A percentile compares a stretch with the other conserved stretches of the same genome.
Evolutionary conservation across 192 early-diverging fungal genomes (phyloP).

Genomic region (Backusella westeae): DNA sequence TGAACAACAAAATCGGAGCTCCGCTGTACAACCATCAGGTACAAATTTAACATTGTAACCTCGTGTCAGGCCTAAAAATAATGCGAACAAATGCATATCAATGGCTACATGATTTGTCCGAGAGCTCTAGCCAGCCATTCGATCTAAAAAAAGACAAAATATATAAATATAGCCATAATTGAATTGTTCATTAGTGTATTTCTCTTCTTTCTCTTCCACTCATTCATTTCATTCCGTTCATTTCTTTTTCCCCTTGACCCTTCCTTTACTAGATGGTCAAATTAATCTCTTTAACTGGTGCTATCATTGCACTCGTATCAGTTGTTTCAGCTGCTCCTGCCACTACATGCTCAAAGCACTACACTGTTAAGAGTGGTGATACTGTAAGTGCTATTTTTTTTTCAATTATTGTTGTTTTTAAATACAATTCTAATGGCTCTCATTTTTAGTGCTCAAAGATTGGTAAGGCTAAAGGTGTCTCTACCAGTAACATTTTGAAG

Average conservation of each 20-base stretch:
- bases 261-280: neutral
- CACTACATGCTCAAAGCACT: neutral
- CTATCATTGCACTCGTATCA: neutral
- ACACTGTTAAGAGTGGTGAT: constrained; percentile 16
- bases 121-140: neutral
- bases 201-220: neutral
- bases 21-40: neutral
- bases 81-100: neutral
- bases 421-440: neutral
- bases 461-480: neutral
- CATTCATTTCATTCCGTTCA: neutral
- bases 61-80: constrained; percentile 1
- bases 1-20: neutral
- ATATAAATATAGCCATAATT: constrained; percentile 1
- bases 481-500: constrained; percentile 5
- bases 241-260: neutral
- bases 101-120: neutral
- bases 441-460: constrained; percentile 13
- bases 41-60: constrained; percentile 1
- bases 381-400: constrained; percentile 1
- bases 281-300: neutral
- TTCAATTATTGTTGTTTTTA: neutral
- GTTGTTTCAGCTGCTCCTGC: neutral
- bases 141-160: neutral
- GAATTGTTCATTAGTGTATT: neutral